phyloP scores from a whole-genome alignment of 2,329 filamentous ascomycete genomes.

The Cladophialophora chaetospira region DNA sequence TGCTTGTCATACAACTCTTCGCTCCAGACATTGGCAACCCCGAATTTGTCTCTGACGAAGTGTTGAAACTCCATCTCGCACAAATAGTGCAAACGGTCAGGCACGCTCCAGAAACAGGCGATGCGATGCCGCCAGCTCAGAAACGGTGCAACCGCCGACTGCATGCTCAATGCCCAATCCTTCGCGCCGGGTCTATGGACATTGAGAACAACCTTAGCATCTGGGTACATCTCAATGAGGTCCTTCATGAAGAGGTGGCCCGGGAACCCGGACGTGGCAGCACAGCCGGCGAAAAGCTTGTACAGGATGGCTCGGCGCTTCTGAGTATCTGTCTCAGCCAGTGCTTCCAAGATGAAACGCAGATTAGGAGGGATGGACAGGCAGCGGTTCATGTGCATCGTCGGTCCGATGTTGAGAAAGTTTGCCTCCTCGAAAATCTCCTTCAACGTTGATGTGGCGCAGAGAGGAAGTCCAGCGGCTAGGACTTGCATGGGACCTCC shows the following conservation, averaged over 20 bases:
- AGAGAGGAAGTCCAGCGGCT: slow-evolving; percentile 14
- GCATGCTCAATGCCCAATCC: slow-evolving; percentile 41
- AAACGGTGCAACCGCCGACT: slow-evolving; percentile 13
- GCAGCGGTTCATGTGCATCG: slow-evolving; percentile 19
- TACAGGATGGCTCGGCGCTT: slow-evolving; percentile 14
- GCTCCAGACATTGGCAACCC: slow-evolving; percentile 13
- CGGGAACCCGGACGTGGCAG: slow-evolving; percentile 49
- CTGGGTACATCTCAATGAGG: slow-evolving; percentile 50
- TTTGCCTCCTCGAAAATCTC: slow-evolving; percentile 7
- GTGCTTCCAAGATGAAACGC: slow-evolving; percentile 15
- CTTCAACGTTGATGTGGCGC: slow-evolving; percentile 19
- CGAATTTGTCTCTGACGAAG: slow-evolving; percentile 10
- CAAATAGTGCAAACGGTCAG: slow-evolving; percentile 12
- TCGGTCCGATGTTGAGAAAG: slow-evolving; percentile 8
- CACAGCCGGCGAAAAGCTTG: slow-evolving; percentile 43
- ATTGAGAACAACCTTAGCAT: slow-evolving; percentile 50
- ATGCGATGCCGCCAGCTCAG: slow-evolving; percentile 16
- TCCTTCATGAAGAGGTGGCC: slow-evolving; percentile 46
- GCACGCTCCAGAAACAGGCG: slow-evolving; percentile 12
- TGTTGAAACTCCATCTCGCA: slow-evolving; percentile 12
- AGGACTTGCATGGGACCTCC: slow-evolving; percentile 13
- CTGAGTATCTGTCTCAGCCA: slow-evolving; percentile 8
- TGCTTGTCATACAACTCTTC: slow-evolving; percentile 12
- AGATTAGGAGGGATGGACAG: slow-evolving; percentile 5
- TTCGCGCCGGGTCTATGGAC: slow-evolving; percentile 39